phyloP scores from a whole-genome alignment of 805 yeast species.

The Vanderwaltozyma tropicalis region DNA sequence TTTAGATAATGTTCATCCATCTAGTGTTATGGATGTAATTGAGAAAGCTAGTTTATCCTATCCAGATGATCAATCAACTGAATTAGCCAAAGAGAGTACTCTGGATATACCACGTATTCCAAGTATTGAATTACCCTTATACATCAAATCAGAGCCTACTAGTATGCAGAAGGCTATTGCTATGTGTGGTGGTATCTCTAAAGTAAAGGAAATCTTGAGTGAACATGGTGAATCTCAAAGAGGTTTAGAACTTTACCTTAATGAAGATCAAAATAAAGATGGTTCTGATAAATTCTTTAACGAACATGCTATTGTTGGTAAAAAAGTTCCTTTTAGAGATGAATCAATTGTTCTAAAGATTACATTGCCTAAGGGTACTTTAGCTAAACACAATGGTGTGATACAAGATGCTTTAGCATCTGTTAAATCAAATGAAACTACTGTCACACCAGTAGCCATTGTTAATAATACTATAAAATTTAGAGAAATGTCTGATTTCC shows the following conservation, averaged over 20 bases:
- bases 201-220: constrained; percentile 26
- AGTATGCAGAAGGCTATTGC: constrained; percentile 52
- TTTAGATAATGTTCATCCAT: background rate
- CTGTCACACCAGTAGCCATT: constrained; percentile 53
- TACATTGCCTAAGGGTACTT: constrained; percentile 45
- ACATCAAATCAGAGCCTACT: constrained; percentile 35
- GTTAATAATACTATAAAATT: constrained; percentile 63
- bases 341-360: constrained; percentile 53
- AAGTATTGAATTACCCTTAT: constrained; percentile 70
- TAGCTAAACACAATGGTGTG: constrained; percentile 34
- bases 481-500: constrained; percentile 83
- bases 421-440: constrained; percentile 30
- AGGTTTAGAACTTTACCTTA: constrained; percentile 23
- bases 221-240: constrained; percentile 20
- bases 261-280: constrained; percentile 34
- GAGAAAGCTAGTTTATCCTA: background rate
- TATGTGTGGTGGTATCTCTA: constrained; percentile 55
- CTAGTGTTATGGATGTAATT: background rate
- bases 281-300: constrained; percentile 27
- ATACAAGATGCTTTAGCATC: constrained; percentile 34
- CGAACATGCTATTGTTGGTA: constrained; percentile 57
- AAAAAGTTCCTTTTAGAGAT: constrained; percentile 32
- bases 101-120: constrained; percentile 66
- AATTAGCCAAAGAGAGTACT: constrained; percentile 42
- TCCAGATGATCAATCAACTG: background rate